Evolutionary conservation across 108 stramenopile species (phyloP).

Genomic region (Aurantiochytrium sp.): DNA sequence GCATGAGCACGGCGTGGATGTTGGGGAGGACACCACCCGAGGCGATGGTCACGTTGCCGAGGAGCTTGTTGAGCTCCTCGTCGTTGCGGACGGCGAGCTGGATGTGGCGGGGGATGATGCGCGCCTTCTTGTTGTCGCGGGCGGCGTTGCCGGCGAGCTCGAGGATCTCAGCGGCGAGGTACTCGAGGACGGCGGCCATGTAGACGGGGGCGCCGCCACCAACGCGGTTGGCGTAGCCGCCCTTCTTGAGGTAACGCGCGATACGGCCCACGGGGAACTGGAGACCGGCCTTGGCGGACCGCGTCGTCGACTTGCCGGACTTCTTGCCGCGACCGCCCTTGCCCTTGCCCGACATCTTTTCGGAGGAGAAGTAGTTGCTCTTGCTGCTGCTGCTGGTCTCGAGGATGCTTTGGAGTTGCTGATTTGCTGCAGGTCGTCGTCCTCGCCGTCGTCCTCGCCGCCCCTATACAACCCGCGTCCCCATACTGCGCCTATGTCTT

Average conservation of each 20-base stretch:
- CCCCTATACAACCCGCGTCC: too few species aligned
- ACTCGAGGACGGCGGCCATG: slow-evolving; percentile 89
- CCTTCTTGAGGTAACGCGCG: slow-evolving; percentile 86
- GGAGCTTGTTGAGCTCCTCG: slow-evolving; percentile 88
- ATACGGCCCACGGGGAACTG: slow-evolving; percentile 95
- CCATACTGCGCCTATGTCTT: too few species aligned
- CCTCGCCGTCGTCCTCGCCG: too few species aligned
- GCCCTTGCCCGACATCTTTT: slow-evolving; percentile 61
- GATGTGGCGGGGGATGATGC: slow-evolving; percentile 88
- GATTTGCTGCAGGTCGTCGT: not conserved
- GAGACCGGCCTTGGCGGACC: slow-evolving; percentile 85
- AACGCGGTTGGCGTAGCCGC: slow-evolving; percentile 83
- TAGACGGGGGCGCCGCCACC: slow-evolving; percentile 91
- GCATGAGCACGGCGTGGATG: slow-evolving; percentile 90
- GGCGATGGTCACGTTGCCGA: slow-evolving; percentile 88
- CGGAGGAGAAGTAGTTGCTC: not conserved
- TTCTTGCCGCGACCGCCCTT: slow-evolving; percentile 79
- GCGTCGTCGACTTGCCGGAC: slow-evolving; percentile 58
- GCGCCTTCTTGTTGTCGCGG: slow-evolving; percentile 91
- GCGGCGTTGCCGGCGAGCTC: slow-evolving; percentile 92
- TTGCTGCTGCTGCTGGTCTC: too few species aligned
- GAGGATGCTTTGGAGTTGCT: not conserved
- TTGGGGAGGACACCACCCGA: slow-evolving; percentile 92
- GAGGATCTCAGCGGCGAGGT: slow-evolving; percentile 85
- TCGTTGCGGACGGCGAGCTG: slow-evolving; percentile 88